Evolutionary conservation across 2,329 filamentous ascomycete species (phyloP), one percentile per base, ranked within the genome.

Genomic region (Nothophaeocryptopus gaeumannii): DNA sequence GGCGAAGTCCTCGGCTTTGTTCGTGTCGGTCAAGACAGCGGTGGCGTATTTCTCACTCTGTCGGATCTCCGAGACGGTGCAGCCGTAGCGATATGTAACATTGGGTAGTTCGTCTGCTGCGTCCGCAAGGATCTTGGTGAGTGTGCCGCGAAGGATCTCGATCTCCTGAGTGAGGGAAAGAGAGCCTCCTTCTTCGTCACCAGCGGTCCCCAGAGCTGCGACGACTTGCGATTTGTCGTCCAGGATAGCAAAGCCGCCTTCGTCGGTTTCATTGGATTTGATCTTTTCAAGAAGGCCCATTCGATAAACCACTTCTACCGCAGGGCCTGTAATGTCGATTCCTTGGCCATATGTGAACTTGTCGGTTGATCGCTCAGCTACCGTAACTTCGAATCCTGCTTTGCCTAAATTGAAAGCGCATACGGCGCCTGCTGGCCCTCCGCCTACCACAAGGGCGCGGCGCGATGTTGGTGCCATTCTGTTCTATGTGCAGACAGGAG

Each of bases 111-210:
- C 39, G 2, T 47, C 60, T 45, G 44, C 56, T 3, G 58, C 58
- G 2, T 59, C 44, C 2, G 74, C 70, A 0, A 81, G 49, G 2
- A 81, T 59, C 2, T 56, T 59, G 8, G 72, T 73, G 13, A 82
- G 53, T 39, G 80, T 75, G 0, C 76, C 77, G 3, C 79, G 68
- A 72, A 81, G 59, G 34, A 62, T 58, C 49, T 66, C 61, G 14
- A 63, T 56, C 16, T 60, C 60, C 13, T 56, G 51, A 8, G 60
- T 63, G 11, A 60, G 36, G 14, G 45, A 44, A 8, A 44, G 35
- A 14, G 46, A 41, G 3, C 43, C 53, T 30, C 51, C 51, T 41
- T 54, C 35, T 12, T 51, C 48, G n/a, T 45, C 40, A 11, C 35
- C 35, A 10, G 48, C 45, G 16, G 44, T 42, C 12, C 54, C 47